Base-by-base conservation (phyloP, 2,329 filamentous ascomycete species). In the Didymella keratinophila region DNA sequence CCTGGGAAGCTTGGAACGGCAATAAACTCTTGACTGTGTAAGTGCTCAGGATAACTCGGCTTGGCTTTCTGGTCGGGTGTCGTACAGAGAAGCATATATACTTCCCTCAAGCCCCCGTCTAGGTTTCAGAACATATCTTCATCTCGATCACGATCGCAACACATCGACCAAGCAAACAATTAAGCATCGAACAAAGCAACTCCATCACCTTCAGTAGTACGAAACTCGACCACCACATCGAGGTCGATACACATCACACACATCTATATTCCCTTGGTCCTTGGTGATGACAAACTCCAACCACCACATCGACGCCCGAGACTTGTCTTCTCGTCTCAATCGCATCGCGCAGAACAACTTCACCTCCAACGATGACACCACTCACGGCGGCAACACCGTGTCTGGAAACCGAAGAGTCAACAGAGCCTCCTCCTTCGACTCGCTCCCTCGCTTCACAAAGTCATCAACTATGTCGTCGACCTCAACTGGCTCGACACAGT, bases 201-300 rank as follows among this genome's bases (percentile, higher is more conserved):
- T n/a, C 4, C 11, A 46, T 30, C 25, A 43, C 46, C 48, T 56
- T 28, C 36, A 50, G 52, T 39, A 36, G 36, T 54, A 58, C 44
- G 53, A 32, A 30, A 20, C 8, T 54, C 44, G 45, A 51, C 41
- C 41, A 46, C 4, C 21, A 14, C 37, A 34, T 14, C n/a, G 21
- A 58, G 37, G 48, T 58, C 28, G 54, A 20, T 25, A 41, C 10
- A 36, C 30, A 20, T 21, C 20, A 16, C 39, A 60, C n/a, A 39
- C 18, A 48, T 28, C 18, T 18, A 47, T 47, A 23, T 49, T 54
- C 28, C 50, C 56, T 68, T 58, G 67, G 60, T 67, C 50, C 56
- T 68, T 58, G 67, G 60, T 67, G 70, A 75, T 75, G 73, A 72
- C 70, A 64, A 62, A 70, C 66, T 61, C 63, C 57, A 64, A 61